Percentiles rank a stretch among this genome's conserved stretches.
These are phyloP conservation scores for Metschnikowia matae DNA, from an alignment of 805 yeast species.

Conservation along the genomic window DNA sequence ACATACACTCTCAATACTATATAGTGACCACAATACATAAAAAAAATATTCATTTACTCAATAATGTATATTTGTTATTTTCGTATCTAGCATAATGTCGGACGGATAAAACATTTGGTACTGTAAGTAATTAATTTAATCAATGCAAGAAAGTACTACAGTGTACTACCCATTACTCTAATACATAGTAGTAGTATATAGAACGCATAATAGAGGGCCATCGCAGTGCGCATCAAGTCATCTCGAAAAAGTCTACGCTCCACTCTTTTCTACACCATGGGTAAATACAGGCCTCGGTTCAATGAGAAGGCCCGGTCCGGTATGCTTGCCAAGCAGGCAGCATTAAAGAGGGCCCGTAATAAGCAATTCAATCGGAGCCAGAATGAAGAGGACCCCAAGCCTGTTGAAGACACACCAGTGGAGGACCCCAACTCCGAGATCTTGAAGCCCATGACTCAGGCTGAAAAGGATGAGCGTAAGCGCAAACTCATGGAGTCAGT, in stretches of 20 bases:
- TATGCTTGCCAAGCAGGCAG: slow-evolving; percentile 73
- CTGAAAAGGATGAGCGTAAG: slow-evolving; percentile 62
- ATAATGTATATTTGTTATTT: no score
- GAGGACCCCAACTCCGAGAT: slow-evolving; percentile 58
- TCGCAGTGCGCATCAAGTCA: slow-evolving; percentile 1
- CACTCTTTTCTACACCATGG: slow-evolving; percentile 48
- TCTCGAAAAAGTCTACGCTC: slow-evolving; percentile 2
- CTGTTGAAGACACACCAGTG: slow-evolving; percentile 8
- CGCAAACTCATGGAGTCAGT: slow-evolving; percentile 57
- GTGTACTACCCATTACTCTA: no score
- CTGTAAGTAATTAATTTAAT: no score
- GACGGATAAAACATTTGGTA: no score
- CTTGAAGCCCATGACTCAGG: slow-evolving; percentile 57
- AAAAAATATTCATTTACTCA: no score
- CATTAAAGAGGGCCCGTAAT: slow-evolving; percentile 61
- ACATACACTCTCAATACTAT: no score
- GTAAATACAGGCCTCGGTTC: slow-evolving; percentile 73
- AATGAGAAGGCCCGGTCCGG: slow-evolving; percentile 86
- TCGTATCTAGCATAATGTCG: no score
- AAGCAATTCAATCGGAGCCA: slow-evolving; percentile 52
- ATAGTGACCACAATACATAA: no score
- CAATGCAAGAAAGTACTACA: no score
- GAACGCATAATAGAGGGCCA: background rate
- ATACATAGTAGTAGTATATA: no score
- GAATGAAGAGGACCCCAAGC: slow-evolving; percentile 17